A percentile compares a stretch with the other conserved stretches of the same genome.
These are phyloP conservation scores for Nigrospora sphaerica DNA, from an alignment of 2,329 filamentous ascomycete species.

Conservation along the genomic window DNA sequence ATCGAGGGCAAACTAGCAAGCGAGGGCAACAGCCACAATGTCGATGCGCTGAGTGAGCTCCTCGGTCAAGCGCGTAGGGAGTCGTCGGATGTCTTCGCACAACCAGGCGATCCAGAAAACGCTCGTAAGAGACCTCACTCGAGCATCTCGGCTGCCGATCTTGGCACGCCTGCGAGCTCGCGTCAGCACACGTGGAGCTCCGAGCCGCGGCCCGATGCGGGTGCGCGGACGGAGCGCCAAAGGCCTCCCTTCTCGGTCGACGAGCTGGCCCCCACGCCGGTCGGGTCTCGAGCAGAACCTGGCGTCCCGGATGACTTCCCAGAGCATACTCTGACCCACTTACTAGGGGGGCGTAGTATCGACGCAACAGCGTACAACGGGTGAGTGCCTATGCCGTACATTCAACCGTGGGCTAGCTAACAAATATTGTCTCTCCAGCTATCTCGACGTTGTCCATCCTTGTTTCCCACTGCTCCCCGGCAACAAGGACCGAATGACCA, in stretches of 20 bases:
- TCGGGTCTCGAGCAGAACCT: constrained; percentile 24
- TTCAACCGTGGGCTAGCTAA: not conserved
- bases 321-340: no score
- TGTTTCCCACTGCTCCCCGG: constrained; percentile 59
- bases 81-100: constrained; percentile 43
- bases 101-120: constrained; percentile 23
- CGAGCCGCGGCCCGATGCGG: constrained; percentile 37
- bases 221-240: constrained; percentile 22
- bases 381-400: constrained; percentile 22
- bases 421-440: constrained; percentile 30
- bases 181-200: constrained; percentile 40
- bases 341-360: constrained; percentile 19
- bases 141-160: constrained; percentile 25
- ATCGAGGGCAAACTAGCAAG: constrained; percentile 71
- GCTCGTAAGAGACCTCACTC: constrained; percentile 27
- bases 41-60: constrained; percentile 37
- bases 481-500: constrained; percentile 47
- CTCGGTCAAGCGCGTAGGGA: constrained; percentile 23
- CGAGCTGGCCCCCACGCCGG: constrained; percentile 38
- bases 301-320: no score
- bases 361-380: constrained; percentile 39
- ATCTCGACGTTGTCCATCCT: constrained; percentile 58
- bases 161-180: constrained; percentile 29
- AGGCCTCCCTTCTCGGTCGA: constrained; percentile 27
- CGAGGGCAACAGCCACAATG: constrained; percentile 29